Conservation (phyloP, 352 stramenopile species). For the Globisporangium abappressorium region DNA sequence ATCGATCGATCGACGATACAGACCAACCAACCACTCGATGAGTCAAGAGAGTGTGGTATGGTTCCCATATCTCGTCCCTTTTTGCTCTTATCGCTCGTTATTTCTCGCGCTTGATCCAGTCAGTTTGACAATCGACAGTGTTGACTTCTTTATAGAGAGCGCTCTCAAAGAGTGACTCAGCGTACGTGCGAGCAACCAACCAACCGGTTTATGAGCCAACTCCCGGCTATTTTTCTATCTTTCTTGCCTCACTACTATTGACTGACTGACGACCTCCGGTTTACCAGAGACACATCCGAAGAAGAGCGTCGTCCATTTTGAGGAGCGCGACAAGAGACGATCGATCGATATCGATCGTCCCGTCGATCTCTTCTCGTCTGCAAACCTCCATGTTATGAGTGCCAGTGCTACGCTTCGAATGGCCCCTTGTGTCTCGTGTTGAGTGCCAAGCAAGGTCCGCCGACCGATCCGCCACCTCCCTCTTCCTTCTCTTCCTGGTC, state of each 20-base stretch:
- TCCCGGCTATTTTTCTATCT: background rate
- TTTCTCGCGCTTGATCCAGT: background rate
- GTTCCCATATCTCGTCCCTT: background rate
- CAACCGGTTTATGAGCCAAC: background rate
- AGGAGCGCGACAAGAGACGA: too few species aligned
- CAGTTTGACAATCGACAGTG: background rate
- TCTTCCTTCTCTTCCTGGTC: background rate
- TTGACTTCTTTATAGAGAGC: background rate
- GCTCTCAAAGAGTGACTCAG: background rate
- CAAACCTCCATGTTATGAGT: background rate
- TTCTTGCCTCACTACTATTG: background rate
- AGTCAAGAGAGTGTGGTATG: background rate
- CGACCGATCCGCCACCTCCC: background rate
- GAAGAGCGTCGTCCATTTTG: too few species aligned
- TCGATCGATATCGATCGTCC: background rate
- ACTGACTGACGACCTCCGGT: background rate
- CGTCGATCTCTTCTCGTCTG: background rate
- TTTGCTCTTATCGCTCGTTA: background rate
- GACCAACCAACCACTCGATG: background rate
- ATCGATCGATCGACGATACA: background rate
- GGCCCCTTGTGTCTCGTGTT: background rate
- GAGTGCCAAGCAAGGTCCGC: background rate
- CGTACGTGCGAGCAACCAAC: too few species aligned
- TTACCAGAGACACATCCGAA: background rate
- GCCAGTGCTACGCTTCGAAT: background rate